Base-by-base conservation (phyloP, 73 alveolate species). In the Paramecium octaurelia region DNA sequence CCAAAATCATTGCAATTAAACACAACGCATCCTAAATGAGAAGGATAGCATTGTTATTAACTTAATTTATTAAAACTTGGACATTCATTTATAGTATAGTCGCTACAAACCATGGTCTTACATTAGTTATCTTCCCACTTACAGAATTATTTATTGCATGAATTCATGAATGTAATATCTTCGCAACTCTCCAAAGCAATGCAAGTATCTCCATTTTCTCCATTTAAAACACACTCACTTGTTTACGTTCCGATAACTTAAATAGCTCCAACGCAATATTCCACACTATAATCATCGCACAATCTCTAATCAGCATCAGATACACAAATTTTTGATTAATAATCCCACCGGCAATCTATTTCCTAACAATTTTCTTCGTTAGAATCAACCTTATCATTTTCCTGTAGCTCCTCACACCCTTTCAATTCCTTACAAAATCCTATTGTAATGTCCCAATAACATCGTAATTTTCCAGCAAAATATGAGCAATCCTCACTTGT, bases 381-480 rank as follows among this genome's bases (percentile, higher is more conserved):
- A 21, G 88, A 35, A 75, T 75, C 46, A 75, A 42, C 38, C n/a
- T 21, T 29, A 36, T 14, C 58, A 23, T 75, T 21, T 29, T 35
- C 60, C 20, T 35, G 12, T 11, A 75, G n/a, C 31, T 35, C 58
- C 9, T 75, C 60, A 34, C 88, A 75, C 12, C 88, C 46, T 21
- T 16, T 16, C 59, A 75, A 38, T 75, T 35, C 60, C n/a, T 75
- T 3, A 75, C 88, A 75, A 38, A 75, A 75, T 12, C 68, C 88
- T 10, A 18, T 7, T 0, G 36, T 75, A 12, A 38, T 21, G n/a
- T 75, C 60, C 58, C 60, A 75, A 75, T 29, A 35, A 16, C 88
- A 75, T 38, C 35, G n/a, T 75, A 75, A 42, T 29, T 38, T 42
- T 35, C 88, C 88, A 75, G 68, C 88, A 75, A 38, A 75, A 38